These are phyloP conservation scores for Darksidea phi DNA, from an alignment of 495 filamentous ascomycete genomes.

Conservation along the genomic window DNA sequence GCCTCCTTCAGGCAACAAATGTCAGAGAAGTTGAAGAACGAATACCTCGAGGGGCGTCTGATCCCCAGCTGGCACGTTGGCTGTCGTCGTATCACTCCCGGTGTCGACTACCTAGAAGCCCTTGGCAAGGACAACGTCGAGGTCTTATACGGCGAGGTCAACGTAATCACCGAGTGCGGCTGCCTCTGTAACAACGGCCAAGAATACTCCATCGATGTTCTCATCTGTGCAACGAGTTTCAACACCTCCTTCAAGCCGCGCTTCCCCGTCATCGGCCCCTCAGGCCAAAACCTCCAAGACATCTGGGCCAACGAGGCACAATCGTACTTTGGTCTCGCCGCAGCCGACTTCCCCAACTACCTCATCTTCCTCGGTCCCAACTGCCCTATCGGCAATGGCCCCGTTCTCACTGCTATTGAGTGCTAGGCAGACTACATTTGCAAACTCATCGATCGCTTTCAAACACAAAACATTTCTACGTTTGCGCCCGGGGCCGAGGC, in stretches of 20 bases:
- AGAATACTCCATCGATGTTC: slow-evolving; percentile 38
- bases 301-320: slow-evolving; percentile 32
- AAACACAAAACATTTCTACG: slow-evolving; percentile 40
- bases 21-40: slow-evolving; percentile 47
- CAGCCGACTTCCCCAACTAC: slow-evolving; percentile 40
- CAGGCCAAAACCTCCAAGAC: slow-evolving; percentile 37
- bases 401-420: slow-evolving; percentile 43
- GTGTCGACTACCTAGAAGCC: slow-evolving; percentile 42
- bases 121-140: slow-evolving; percentile 39
- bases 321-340: slow-evolving; percentile 36
- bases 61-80: slow-evolving; percentile 35
- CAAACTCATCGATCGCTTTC: slow-evolving; percentile 48
- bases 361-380: slow-evolving; percentile 46
- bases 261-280: slow-evolving; percentile 50
- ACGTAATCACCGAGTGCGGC: slow-evolving; percentile 33
- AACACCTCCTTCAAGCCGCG: slow-evolving; percentile 52
- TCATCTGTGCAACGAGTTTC: slow-evolving; percentile 54
- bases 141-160: slow-evolving; percentile 38
- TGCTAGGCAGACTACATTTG: slow-evolving; percentile 55
- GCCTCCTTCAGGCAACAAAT: slow-evolving; percentile 41
- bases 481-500: slow-evolving; percentile 46
- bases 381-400: slow-evolving; percentile 47
- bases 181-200: slow-evolving; percentile 36
- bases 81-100: slow-evolving; percentile 38
- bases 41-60: slow-evolving; percentile 34